Evolutionary conservation across 192 early-diverging fungal species (phyloP), one percentile per base, ranked within the genome.

Genomic region (Coemansia sp.): DNA sequence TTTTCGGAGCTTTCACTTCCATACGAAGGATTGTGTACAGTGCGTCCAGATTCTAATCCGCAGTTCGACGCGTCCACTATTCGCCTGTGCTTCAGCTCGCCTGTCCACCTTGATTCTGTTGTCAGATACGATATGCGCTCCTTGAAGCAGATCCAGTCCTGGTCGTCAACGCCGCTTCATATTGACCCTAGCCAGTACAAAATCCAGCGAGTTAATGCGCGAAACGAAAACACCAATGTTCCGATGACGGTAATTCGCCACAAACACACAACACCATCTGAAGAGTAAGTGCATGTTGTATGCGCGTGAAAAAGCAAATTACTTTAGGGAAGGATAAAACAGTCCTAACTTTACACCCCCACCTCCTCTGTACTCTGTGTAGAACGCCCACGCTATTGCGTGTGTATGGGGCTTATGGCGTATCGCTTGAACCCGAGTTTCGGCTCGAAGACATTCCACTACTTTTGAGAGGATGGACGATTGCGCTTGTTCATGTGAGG

Each of bases 361-460:
- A 2, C 13, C 42, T 17, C 5, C 4, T 13, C 13, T 45, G 17
- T 17, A 45, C 42, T 5, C 5, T 25, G 50, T 67, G 57, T 69
- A 68, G 65, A 20, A 83, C 69, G 8, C 85, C 86, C 0, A 63
- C 71, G 11, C 63, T 94, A 46, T 73, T 93, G 62, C 87, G 90
- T 13, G 86, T 87, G 0, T 94, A 94, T 59, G 93, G 91, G 17
- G 90, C 93, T 22, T 94, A 94, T 67, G 93, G 93, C 14, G 81
- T 85, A 2, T 84, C 88, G 1, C 84, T 89, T 5, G 90, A 91
- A 53, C 85, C 88, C 9, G 90, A 91, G 63, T 93, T 94, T 52
- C 83, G 88, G 23, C 69, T 91, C 17, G 87, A 91, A 49, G 79
- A 90, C 42, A 85, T 94, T 25, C 87, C 93, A 40, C 73, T 94